Evolutionary conservation across 768 basidiomycete genomes (phyloP).

Genomic region (Pisolithus tinctorius): DNA sequence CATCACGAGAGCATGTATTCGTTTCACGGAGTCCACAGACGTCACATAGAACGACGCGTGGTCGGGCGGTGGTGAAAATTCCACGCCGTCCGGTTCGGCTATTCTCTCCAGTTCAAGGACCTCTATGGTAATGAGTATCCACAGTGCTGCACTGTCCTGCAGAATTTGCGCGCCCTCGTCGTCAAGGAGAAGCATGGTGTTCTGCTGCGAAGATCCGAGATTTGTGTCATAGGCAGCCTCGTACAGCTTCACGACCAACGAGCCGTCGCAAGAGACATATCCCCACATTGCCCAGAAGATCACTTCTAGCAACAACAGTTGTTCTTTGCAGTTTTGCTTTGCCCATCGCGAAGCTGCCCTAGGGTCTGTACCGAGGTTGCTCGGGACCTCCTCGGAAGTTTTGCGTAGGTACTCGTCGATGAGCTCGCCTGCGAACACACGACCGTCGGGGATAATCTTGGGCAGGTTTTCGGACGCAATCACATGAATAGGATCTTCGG

Average conservation of each 20-base stretch:
- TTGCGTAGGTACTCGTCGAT: constrained; percentile 54
- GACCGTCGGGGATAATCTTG: constrained; percentile 56
- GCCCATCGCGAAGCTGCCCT: constrained; percentile 58
- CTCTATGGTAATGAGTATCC: constrained; percentile 77
- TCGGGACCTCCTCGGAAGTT: constrained; percentile 43
- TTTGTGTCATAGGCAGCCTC: constrained; percentile 57
- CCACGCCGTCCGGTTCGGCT: constrained; percentile 43
- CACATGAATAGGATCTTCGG: constrained; percentile 45
- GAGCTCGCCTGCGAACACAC: constrained; percentile 53
- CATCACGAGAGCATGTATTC: constrained; percentile 62
- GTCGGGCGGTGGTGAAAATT: constrained; percentile 44
- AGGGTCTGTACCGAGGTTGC: constrained; percentile 42
- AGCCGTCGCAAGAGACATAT: constrained; percentile 57
- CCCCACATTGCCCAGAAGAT: constrained; percentile 89
- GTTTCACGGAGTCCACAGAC: constrained; percentile 54
- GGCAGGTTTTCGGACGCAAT: constrained; percentile 51
- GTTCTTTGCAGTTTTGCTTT: constrained; percentile 71
- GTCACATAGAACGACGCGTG: constrained; percentile 51
- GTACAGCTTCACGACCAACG: constrained; percentile 56
- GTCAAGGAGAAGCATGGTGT: constrained; percentile 61
- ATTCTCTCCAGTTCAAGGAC: constrained; percentile 73
- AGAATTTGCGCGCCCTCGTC: constrained; percentile 63
- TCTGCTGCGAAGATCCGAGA: constrained; percentile 59
- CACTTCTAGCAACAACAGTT: constrained; percentile 75
- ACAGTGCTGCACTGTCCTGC: constrained; percentile 64